A percentile compares a stretch with the other conserved stretches of the same genome.
phyloP scores from a whole-genome alignment of 306 rosid species.

The Glycine tomentella region DNA sequence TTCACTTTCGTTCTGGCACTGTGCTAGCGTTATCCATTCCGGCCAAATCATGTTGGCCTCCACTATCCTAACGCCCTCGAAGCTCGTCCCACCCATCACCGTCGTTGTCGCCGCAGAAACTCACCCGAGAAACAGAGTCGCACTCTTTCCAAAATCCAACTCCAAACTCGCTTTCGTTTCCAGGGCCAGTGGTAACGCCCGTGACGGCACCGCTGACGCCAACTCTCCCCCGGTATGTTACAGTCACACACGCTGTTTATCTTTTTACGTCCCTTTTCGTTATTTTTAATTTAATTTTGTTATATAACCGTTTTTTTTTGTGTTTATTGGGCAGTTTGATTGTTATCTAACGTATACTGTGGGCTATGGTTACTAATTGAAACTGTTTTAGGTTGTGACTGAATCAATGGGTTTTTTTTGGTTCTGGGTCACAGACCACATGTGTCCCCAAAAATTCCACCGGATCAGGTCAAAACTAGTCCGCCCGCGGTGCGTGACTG shows the following conservation, averaged over 20 bases:
- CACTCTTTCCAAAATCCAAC: slow-evolving; percentile 46
- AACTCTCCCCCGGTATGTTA: slow-evolving; percentile 61
- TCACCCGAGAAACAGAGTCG: slow-evolving; percentile 39
- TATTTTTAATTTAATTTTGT: not conserved
- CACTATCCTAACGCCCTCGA: slow-evolving; percentile 52
- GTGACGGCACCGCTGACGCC: slow-evolving; percentile 56
- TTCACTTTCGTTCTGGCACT: not conserved
- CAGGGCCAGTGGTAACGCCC: slow-evolving; percentile 53
- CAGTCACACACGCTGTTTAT: not conserved
- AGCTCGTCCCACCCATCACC: slow-evolving; percentile 37
- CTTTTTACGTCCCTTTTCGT: not conserved
- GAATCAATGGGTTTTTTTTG: not conserved
- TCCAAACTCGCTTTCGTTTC: slow-evolving; percentile 45
- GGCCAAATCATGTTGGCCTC: slow-evolving; percentile 61
- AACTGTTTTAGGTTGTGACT: not conserved
- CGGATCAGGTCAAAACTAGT: no score
- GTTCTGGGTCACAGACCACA: no score
- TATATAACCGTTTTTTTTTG: not conserved
- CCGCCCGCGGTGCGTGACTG: no score
- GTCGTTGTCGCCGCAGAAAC: slow-evolving; percentile 5
- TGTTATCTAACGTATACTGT: not conserved
- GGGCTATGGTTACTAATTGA: no score
- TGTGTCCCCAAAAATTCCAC: no score
- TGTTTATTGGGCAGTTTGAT: not conserved
- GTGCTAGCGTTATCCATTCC: not conserved